Percentiles rank a stretch among this genome's conserved stretches.
These are phyloP conservation scores for Spathaspora passalidarum DNA, from an alignment of 805 yeast species.

Conservation along the genomic window DNA sequence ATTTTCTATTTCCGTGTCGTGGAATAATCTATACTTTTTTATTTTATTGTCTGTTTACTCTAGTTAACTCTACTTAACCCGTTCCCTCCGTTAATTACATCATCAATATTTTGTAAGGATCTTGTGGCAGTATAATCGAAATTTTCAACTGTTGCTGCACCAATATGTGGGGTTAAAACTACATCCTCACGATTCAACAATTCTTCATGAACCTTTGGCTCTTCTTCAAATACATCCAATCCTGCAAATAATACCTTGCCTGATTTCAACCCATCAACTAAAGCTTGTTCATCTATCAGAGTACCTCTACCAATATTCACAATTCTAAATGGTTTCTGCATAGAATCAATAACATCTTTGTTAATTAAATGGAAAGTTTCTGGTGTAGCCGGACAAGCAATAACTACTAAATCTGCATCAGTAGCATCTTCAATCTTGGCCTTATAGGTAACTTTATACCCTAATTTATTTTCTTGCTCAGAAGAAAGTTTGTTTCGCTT, in stretches of 20 bases:
- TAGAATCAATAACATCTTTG: conserved; percentile 39
- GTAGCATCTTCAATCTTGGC: conserved; percentile 29
- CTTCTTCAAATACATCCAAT: conserved; percentile 67
- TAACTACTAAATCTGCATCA: conserved; percentile 55
- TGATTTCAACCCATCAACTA: conserved; percentile 54
- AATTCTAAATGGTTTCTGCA: conserved; percentile 55
- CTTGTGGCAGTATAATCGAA: conserved; percentile 48
- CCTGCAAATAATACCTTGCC: conserved; percentile 68
- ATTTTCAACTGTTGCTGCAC: conserved; percentile 61
- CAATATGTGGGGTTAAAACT: conserved; percentile 67
- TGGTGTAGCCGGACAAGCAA: conserved; percentile 65
- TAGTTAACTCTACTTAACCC: conserved; percentile 34
- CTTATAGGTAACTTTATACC: conserved; percentile 45
- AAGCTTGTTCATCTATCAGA: conserved; percentile 63
- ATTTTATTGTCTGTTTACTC: no score
- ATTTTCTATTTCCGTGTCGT: no score
- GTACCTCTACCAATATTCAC: conserved; percentile 77
- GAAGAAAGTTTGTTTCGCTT: conserved; percentile 47
- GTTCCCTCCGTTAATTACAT: conserved; percentile 36
- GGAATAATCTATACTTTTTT: no score
- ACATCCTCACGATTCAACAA: conserved; percentile 60
- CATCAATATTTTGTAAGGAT: conserved; percentile 55
- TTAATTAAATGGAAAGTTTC: conserved; percentile 57
- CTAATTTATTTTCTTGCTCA: conserved; percentile 32
- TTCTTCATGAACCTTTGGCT: conserved; percentile 52